Base-by-base conservation (phyloP, 805 yeast species). In the Ogataea naganishii region DNA sequence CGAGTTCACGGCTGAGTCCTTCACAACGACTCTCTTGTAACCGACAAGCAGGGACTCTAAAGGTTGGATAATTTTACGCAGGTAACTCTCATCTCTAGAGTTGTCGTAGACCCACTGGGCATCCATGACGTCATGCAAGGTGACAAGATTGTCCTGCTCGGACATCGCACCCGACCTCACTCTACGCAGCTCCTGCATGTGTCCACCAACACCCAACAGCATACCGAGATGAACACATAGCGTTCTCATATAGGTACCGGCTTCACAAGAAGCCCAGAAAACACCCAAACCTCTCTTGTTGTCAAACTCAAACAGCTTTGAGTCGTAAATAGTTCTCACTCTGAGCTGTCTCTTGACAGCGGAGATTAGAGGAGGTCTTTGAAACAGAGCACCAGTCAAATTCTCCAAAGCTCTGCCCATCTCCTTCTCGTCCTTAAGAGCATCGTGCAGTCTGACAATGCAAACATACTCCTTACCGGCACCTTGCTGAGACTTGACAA, bases 401-500 rank as follows among this genome's bases (percentile, higher is more conserved):
- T 86, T 85, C 64, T 92, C 98, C 44, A 92, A 69, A 17, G 83
- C 67, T 51, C 94, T 79, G 32, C 78, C 84, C 62, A 92, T 69
- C 40, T 46, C 95, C 58, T 85, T 85, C 52, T 82, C 92, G 46
- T 86, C 95, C 45, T 82, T 76, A 43, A 92, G 68, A 39, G 86
- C 86, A 42, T 89, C 96, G 60, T 92, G 98, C 49, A 92, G 70
- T 69, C 97, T 78, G 35, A 84, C 92, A 45, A 92, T 85, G 69
- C 97, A 92, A 33, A 92, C 98, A 65, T 92, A 92, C 77, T 92
- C 98, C 61, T 92, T 92, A 72, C 98, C 98, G 27, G 98, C 98
- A 66, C 97, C 97, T 64, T 92, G 98, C 67, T 92, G 98, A 32
- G 96, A 84, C 63, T 92, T 92, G 45, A 92, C 98, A 54, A 92